These are phyloP conservation scores for Lentinus tigrinus DNA, from an alignment of 768 basidiomycete species.

Conservation along the genomic window DNA sequence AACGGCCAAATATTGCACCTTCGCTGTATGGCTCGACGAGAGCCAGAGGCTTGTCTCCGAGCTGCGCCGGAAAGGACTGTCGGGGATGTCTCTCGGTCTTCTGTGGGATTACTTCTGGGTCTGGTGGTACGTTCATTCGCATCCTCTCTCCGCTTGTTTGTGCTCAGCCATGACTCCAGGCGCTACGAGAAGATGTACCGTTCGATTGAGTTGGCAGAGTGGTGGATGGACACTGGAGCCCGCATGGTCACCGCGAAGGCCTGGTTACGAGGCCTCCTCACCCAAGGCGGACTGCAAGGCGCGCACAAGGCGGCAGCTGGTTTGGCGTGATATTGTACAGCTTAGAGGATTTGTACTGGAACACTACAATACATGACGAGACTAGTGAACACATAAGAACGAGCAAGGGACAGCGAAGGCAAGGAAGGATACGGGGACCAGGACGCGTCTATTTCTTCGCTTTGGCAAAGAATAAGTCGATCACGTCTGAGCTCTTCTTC, in stretches of 20 bases:
- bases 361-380: background rate
- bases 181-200: constrained; percentile 54
- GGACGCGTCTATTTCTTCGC: constrained; percentile 11
- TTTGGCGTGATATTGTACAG: constrained; percentile 34
- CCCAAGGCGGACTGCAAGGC: constrained; percentile 61
- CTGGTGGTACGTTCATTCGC: constrained; percentile 61
- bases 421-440: background rate
- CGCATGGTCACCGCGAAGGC: constrained; percentile 51
- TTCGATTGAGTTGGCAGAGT: constrained; percentile 53
- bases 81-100: constrained; percentile 40
- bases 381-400: background rate
- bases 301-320: constrained; percentile 75
- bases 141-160: constrained; percentile 4
- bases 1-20: constrained; percentile 84
- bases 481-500: constrained; percentile 39
- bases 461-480: constrained; percentile 51
- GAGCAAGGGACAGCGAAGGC: background rate
- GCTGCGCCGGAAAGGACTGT: constrained; percentile 51
- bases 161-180: constrained; percentile 38
- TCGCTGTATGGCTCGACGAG: constrained; percentile 78
- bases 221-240: constrained; percentile 62
- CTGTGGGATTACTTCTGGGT: constrained; percentile 50
- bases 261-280: constrained; percentile 66
- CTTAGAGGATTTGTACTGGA: background rate
- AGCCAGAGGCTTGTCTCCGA: constrained; percentile 29